A percentile compares a stretch with the other conserved stretches of the same genome.
Conservation (phyloP, 192 early-diverging fungal genomes). For the Haplosporangium gracile region DNA sequence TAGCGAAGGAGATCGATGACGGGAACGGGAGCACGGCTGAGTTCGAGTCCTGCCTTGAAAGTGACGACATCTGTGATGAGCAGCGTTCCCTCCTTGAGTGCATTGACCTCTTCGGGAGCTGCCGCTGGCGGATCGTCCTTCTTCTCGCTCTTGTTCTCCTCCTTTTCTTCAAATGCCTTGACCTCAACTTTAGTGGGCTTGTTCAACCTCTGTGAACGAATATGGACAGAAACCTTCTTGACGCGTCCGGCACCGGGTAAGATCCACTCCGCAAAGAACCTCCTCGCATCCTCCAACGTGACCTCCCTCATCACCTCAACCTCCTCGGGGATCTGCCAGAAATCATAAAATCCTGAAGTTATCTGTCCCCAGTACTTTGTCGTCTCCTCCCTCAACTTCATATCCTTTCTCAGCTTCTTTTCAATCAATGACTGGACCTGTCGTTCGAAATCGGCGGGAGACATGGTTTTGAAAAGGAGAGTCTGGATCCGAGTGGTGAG, state of each 20-base stretch:
- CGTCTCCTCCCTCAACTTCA: conserved; percentile 82
- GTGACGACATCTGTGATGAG: conserved; percentile 56
- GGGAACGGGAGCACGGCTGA: conserved; percentile 59
- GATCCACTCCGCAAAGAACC: conserved; percentile 26
- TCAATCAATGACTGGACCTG: conserved; percentile 76
- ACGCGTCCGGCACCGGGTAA: neutral
- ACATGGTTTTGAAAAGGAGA: conserved; percentile 65
- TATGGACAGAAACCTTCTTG: conserved; percentile 58
- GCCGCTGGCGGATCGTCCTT: too few species aligned
- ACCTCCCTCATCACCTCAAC: conserved; percentile 2
- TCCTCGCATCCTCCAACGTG: conserved; percentile 33
- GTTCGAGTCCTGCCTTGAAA: conserved; percentile 61
- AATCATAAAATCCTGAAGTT: conserved; percentile 78
- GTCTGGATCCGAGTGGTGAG: conserved; percentile 52
- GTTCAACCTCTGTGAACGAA: conserved; percentile 55
- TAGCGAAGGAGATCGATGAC: conserved; percentile 31
- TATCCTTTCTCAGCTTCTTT: conserved; percentile 77
- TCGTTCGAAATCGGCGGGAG: conserved; percentile 72
- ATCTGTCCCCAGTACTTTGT: conserved; percentile 78
- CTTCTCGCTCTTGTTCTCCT: neutral
- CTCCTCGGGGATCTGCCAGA: conserved; percentile 16
- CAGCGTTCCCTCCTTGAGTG: conserved; percentile 46
- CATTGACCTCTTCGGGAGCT: conserved; percentile 26
- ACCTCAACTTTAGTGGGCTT: neutral
- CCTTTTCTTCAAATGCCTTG: neutral